Evolutionary conservation across 1,139 yeast genomes (phyloP), one percentile per base, ranked within the genome.

Genomic region (Meyerozyma carpophila): DNA sequence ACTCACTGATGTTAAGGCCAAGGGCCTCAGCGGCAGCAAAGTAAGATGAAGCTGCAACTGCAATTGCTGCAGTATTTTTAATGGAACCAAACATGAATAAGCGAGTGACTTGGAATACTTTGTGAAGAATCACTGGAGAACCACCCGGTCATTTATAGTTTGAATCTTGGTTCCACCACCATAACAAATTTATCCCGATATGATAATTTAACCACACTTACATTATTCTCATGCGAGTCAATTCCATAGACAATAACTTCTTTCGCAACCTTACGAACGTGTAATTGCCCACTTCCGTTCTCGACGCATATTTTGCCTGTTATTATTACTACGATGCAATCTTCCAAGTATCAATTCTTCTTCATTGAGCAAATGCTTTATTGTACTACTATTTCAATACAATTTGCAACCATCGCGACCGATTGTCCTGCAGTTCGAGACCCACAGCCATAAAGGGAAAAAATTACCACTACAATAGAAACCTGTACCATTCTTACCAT

Each of bases 21-120:
- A 34, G 26, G 14, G 37, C 37, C 13, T 18, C 16, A 9, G 37
- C 37, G 7, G 37, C 26, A 21, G 26, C 26, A n/a, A 34, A 34
- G 26, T 34, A 34, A 10, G 37, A 10, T 3, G 37, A 34, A 21
- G 37, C 37, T 34, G 37, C 37, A 11, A 34, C 37, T 10, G 37
- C 37, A 14, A 34, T 21, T 24, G 37, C 25, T 18, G 37, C 37
- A 16, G 37, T 10, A 8, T 34, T 34, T 2, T 16, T 5, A 9
- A 21, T n/a, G 4, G 37, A 34, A 18, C 37, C 37, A 13, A 34
- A 34, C 26, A 34, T 34, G 11, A 13, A 10, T 13, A 10, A 34
- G 37, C 37, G 37, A 34, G 26, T 34, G 37, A 34, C 37, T 34
- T 11, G 9, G 11, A 9, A 5, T 34, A 9, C 14, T 34, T 34